A percentile compares a stretch with the other conserved stretches of the same genome.
phyloP scores from a whole-genome alignment of 2,329 filamentous ascomycete species.

The Colletotrichum nymphaeae region DNA sequence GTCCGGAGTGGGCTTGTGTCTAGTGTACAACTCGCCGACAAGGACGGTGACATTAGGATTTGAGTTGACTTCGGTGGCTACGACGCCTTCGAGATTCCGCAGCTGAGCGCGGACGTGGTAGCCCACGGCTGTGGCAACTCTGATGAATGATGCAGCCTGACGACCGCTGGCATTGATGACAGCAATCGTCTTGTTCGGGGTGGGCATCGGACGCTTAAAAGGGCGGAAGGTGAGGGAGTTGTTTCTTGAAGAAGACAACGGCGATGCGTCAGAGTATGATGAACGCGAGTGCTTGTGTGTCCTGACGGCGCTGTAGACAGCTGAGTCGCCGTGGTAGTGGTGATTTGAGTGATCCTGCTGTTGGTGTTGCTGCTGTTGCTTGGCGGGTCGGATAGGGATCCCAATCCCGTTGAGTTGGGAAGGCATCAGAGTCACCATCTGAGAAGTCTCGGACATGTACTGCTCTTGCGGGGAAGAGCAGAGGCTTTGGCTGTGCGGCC shows the following conservation, averaged over 20 bases:
- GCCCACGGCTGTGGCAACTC: conserved; percentile 92
- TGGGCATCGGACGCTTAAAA: conserved; percentile 68
- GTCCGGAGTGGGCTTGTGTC: conserved; percentile 60
- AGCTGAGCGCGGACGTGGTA: conserved; percentile 94
- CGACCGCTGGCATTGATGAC: conserved; percentile 96
- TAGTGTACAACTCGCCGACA: conserved; percentile 72
- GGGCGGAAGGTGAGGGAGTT: conserved; percentile 72
- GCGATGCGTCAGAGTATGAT: conserved; percentile 70
- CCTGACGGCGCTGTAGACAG: conserved; percentile 40
- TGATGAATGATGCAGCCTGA: conserved; percentile 94
- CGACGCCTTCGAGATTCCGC: conserved; percentile 85
- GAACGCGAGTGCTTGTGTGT: conserved; percentile 72
- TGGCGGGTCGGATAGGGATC: conserved; percentile 48
- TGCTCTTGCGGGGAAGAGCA: conserved; percentile 31
- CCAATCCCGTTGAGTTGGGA: conserved; percentile 46
- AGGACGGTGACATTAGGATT: conserved; percentile 81
- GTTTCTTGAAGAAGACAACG: conserved; percentile 64
- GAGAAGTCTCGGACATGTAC: conserved; percentile 18
- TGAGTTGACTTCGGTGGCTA: conserved; percentile 85
- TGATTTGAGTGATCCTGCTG: conserved; percentile 31
- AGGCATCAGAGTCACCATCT: conserved; percentile 44
- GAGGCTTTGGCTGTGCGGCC: conserved; percentile 13
- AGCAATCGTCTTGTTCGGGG: conserved; percentile 83
- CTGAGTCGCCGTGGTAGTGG: conserved; percentile 36
- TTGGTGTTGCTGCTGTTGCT: conserved; percentile 39